Base-by-base conservation (phyloP, 306 rosid species). In the Vigna hirtella region DNA sequence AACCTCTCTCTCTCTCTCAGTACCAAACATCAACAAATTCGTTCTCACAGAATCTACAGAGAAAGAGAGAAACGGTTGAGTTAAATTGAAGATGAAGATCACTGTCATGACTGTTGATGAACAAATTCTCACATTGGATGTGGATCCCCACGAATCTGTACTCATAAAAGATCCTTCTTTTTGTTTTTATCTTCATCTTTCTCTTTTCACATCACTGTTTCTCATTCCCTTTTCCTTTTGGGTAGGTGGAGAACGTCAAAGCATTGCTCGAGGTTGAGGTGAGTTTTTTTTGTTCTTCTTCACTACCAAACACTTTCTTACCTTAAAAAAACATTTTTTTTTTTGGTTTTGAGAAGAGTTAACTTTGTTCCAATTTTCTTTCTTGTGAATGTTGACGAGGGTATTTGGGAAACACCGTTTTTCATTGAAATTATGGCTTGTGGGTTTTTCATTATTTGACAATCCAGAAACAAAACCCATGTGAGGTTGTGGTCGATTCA, bases 191-290 rank as follows among this genome's bases (percentile, higher is more conserved):
- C 16, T 30, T 68, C 38, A 1, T 30, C 5, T 70, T 50, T 47
- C 20, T 58, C 28, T 78, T 16, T 51, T 59, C n/a, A 12, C 40
- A 20, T 79, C 76, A 58, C 55, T 45, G 66, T 14, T 72, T 77
- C 50, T 77, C 65, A 73, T 52, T 73, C 45, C 4, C 70, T 30
- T 6, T 34, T 26, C 12, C 38, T 58, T 72, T 14, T 18, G 8
- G 36, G 9, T 77, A 95, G 98, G 96, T 92, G 77, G 97, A 95
- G 75, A 92, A 91, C 70, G 91, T 95, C 78, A 95, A 95, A 76
- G 98, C 97, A 67, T 82, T 95, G 84, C 98, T 95, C 55, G 98
- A 92, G 83, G 98, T 95, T 59, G 98, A 95, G 90, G 98, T 95
- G 83, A 79, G 86, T 32, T 34, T 8, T 62, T 0, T 26, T 26